A percentile compares a stretch with the other conserved stretches of the same genome.
Conservation (phyloP, 805 yeast genomes). For the Candida pseudofarinosa region DNA sequence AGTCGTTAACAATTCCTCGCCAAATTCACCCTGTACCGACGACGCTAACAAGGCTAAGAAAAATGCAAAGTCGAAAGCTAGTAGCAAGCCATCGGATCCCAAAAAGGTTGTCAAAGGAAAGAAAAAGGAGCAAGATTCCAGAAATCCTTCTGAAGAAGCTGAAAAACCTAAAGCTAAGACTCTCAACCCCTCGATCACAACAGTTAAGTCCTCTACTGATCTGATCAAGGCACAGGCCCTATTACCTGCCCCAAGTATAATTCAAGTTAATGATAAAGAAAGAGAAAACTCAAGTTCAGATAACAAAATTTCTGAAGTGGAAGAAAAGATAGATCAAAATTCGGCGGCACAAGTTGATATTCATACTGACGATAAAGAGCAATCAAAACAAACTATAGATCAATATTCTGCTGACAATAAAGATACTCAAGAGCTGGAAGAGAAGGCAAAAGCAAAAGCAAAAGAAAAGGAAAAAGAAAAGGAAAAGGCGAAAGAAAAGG, state of each 20-base stretch:
- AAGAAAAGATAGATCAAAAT: not conserved
- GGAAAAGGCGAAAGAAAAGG: constrained; percentile 10
- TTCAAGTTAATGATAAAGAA: constrained; percentile 9
- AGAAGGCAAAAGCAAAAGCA: constrained; percentile 5
- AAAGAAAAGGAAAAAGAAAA: constrained; percentile 9
- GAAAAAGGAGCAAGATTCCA: constrained; percentile 14
- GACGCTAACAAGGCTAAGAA: constrained; percentile 8
- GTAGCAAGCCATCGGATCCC: constrained; percentile 2
- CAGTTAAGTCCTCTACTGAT: constrained; percentile 9
- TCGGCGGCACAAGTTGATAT: not conserved
- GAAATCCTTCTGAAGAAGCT: constrained; percentile 6
- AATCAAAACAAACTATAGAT: not conserved
- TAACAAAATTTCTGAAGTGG: not conserved
- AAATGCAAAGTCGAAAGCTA: constrained; percentile 9
- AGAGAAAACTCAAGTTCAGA: not conserved
- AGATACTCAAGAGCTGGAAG: not conserved
- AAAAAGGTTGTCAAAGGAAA: constrained; percentile 9
- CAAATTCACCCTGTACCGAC: not conserved
- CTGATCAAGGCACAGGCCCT: not conserved
- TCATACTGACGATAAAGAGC: not conserved
- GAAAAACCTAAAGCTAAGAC: constrained; percentile 8
- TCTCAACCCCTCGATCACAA: constrained; percentile 14
- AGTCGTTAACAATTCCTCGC: not conserved
- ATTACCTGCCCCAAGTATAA: constrained; percentile 19
- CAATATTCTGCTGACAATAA: not conserved